Evolutionary conservation across 768 basidiomycete species (phyloP).

Genomic region (Crucibulum laeve): DNA sequence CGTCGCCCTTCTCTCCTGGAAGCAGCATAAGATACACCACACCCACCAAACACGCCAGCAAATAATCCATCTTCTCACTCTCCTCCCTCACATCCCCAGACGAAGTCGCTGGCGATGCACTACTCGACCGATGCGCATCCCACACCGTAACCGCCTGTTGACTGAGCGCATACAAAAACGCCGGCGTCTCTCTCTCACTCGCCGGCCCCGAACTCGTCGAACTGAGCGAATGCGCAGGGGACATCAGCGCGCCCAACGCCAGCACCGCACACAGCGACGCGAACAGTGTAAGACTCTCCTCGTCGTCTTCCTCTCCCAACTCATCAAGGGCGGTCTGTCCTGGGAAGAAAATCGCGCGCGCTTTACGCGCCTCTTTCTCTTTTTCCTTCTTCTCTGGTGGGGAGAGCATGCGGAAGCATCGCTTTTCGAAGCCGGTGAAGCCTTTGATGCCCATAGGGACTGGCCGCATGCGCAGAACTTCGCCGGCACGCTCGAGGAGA

Average conservation of each 20-base stretch:
- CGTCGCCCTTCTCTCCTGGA: slow-evolving; percentile 1
- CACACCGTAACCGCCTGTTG: slow-evolving; percentile 34
- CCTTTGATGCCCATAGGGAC: slow-evolving; percentile 16
- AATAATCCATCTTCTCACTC: slow-evolving; percentile 41
- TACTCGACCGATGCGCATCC: slow-evolving; percentile 24
- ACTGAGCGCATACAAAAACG: slow-evolving; percentile 30
- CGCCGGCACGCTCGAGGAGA: slow-evolving; percentile 19
- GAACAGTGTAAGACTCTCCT: background rate
- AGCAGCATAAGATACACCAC: slow-evolving; percentile 30
- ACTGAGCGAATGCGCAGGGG: background rate
- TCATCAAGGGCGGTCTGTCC: too few relatives aligned
- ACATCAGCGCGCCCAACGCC: background rate
- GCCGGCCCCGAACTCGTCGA: background rate
- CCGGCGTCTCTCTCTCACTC: slow-evolving; percentile 12
- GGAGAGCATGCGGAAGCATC: slow-evolving; percentile 7
- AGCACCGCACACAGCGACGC: background rate
- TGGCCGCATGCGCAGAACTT: slow-evolving; percentile 19
- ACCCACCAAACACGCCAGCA: slow-evolving; percentile 57
- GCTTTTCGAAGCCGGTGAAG: slow-evolving; percentile 12
- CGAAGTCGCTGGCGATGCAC: too few relatives aligned
- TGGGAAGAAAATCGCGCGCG: too few relatives aligned
- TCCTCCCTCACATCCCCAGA: too few relatives aligned
- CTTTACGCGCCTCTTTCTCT: background rate
- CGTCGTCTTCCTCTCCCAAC: background rate
- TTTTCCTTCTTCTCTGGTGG: background rate